These are phyloP conservation scores for Phoenix dactylifera DNA, from an alignment of 176 grass and related monocot genomes.

Conservation along the genomic window DNA sequence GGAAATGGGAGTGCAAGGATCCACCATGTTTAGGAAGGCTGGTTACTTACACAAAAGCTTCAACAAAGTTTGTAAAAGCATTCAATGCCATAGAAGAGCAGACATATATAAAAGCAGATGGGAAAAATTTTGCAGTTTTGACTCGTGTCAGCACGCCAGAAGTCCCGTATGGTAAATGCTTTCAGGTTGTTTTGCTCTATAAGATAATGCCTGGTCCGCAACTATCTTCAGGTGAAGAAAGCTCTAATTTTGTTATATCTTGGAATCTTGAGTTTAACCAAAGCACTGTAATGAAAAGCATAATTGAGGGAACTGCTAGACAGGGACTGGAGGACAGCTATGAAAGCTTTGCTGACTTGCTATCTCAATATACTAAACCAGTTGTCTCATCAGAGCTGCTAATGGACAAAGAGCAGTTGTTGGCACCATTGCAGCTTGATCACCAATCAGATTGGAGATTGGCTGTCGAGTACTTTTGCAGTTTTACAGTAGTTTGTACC, in stretches of 20 bases:
- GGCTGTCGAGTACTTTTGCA: conserved; percentile 69
- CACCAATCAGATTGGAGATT: conserved; percentile 46
- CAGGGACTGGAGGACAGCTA: conserved; percentile 78
- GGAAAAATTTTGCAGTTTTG: conserved; percentile 45
- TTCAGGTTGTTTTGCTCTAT: conserved; percentile 64
- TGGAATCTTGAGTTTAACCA: conserved; percentile 68
- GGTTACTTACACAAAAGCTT: conserved; percentile 53
- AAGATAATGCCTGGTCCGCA: conserved; percentile 56
- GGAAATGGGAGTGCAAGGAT: conserved; percentile 49
- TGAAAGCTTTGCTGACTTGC: conserved; percentile 37
- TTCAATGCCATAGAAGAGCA: conserved; percentile 73
- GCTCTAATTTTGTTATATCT: conserved; percentile 41
- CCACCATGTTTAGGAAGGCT: conserved; percentile 41
- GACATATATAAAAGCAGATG: conserved; percentile 66
- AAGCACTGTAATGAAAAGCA: conserved; percentile 69
- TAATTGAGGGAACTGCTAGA: conserved; percentile 62
- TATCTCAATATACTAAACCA: conserved; percentile 48
- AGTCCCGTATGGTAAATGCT: conserved; percentile 80
- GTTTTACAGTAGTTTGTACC: conserved; percentile 47
- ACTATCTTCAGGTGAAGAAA: conserved; percentile 36
- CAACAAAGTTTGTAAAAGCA: conserved; percentile 59
- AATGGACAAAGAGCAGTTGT: conserved; percentile 67
- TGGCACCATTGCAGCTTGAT: conserved; percentile 52
- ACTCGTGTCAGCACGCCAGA: conserved; percentile 56
- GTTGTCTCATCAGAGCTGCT: conserved; percentile 26